These are phyloP conservation scores for Suhomyces faveliae DNA, from an alignment of 805 yeast genomes.

Conservation along the genomic window DNA sequence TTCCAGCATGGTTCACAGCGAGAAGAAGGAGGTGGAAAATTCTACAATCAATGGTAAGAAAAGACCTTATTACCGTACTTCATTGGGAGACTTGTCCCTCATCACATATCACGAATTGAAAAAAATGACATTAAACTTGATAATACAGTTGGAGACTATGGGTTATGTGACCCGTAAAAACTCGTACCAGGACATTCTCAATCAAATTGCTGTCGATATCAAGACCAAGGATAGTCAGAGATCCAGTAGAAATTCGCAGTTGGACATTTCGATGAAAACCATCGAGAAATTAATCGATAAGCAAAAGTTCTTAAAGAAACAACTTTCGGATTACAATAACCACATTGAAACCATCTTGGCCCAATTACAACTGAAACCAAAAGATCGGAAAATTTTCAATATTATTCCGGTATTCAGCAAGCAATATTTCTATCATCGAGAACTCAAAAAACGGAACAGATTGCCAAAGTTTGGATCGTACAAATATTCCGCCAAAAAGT, in stretches of 20 bases:
- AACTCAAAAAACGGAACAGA: constrained; percentile 61
- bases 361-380: constrained; percentile 44
- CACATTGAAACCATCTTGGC: constrained; percentile 47
- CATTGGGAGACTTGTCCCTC: constrained; percentile 49
- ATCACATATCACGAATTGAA: constrained; percentile 73
- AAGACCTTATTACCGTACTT: constrained; percentile 44
- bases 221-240: constrained; percentile 47
- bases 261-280: constrained; percentile 41
- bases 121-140: constrained; percentile 66
- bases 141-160: constrained; percentile 69
- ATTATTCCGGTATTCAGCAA: constrained; percentile 59
- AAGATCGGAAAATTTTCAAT: constrained; percentile 48
- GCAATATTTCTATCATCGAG: constrained; percentile 74
- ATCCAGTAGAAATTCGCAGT: constrained; percentile 39
- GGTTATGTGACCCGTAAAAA: constrained; percentile 65
- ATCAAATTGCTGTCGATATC: constrained; percentile 83
- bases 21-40: constrained; percentile 25
- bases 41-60: constrained; percentile 43
- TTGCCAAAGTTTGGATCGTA: constrained; percentile 75
- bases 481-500: constrained; percentile 71
- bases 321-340: constrained; percentile 45
- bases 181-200: constrained; percentile 74
- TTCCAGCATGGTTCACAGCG: constrained; percentile 51
- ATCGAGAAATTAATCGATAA: constrained; percentile 44
- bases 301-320: constrained; percentile 44